These are phyloP conservation scores for Ettlia oleoabundans DNA, from an alignment of 139 green algal genomes.

Conservation along the genomic window DNA sequence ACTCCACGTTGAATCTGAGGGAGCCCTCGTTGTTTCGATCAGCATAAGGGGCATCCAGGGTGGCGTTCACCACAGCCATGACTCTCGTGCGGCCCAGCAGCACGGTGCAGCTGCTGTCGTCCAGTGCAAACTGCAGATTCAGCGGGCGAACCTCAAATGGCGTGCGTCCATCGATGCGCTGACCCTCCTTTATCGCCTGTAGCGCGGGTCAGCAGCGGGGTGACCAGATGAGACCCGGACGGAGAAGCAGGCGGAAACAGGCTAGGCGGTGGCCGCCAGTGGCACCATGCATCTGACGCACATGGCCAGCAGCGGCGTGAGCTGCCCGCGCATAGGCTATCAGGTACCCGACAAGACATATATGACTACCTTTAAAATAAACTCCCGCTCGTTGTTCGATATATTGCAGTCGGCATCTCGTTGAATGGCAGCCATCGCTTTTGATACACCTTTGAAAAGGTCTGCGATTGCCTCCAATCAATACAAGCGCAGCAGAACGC, in stretches of 20 bases:
- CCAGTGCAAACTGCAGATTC: constrained; percentile 34
- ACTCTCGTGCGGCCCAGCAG: constrained; percentile 78
- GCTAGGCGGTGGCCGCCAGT: not conserved
- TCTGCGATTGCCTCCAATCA: too few species aligned
- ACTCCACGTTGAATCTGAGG: constrained; percentile 84
- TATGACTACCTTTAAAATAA: constrained; percentile 84
- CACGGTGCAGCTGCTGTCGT: constrained; percentile 72
- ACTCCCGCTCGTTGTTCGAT: constrained; percentile 76
- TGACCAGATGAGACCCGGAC: too few species aligned
- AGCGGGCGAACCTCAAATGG: constrained; percentile 47
- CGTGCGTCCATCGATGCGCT: constrained; percentile 63
- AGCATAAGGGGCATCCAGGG: constrained; percentile 72
- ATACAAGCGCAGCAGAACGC: too few species aligned
- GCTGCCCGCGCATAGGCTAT: too few species aligned
- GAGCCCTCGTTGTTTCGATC: constrained; percentile 80
- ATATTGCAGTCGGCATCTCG: constrained; percentile 56
- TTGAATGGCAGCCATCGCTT: constrained; percentile 27
- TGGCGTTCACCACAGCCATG: constrained; percentile 66
- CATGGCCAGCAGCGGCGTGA: too few species aligned
- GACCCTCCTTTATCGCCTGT: constrained; percentile 66
- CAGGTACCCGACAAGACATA: too few species aligned
- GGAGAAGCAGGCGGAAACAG: not conserved
- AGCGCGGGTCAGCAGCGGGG: too few species aligned
- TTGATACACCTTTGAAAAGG: too few species aligned
- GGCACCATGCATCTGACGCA: not conserved